phyloP scores from a whole-genome alignment of 768 basidiomycete species.

The Amanita rubescens region DNA sequence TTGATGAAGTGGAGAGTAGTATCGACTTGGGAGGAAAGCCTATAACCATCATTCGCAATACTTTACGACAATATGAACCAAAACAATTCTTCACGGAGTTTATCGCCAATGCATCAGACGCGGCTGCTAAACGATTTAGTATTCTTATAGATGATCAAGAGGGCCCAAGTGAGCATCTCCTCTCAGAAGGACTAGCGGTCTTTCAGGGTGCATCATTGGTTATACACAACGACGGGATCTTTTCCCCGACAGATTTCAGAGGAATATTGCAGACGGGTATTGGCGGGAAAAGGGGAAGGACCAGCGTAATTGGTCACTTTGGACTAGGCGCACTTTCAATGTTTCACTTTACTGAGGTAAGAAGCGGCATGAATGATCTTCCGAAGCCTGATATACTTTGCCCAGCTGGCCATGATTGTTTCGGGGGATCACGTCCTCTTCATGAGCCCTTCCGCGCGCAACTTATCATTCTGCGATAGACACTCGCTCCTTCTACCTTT shows the following conservation, averaged over 20 bases:
- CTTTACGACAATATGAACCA: constrained; percentile 33
- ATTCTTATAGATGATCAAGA: constrained; percentile 30
- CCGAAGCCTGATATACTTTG: background rate
- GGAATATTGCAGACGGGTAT: constrained; percentile 38
- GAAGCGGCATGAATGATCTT: background rate
- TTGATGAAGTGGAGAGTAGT: constrained; percentile 23
- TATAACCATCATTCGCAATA: constrained; percentile 33
- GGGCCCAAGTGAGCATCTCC: constrained; percentile 10
- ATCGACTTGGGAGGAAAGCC: constrained; percentile 38
- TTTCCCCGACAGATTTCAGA: constrained; percentile 34
- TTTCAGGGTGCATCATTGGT: constrained; percentile 32
- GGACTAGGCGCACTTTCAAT: constrained; percentile 45
- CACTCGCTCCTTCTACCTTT: constrained; percentile 27
- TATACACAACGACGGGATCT: constrained; percentile 36
- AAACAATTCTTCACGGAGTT: constrained; percentile 42
- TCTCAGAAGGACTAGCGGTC: constrained; percentile 27
- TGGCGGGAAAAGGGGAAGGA: constrained; percentile 33
- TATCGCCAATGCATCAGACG: constrained; percentile 48
- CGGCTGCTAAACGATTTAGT: constrained; percentile 34
- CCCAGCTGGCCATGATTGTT: constrained; percentile 26
- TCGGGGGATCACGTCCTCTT: constrained; percentile 28
- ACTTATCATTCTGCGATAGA: constrained; percentile 28
- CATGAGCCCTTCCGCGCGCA: constrained; percentile 36
- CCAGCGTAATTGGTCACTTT: constrained; percentile 41
- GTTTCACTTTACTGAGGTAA: constrained; percentile 49